Evolutionary conservation across 1,139 yeast genomes (phyloP), one percentile per base, ranked within the genome.

Genomic region (Taphrina confusa): DNA sequence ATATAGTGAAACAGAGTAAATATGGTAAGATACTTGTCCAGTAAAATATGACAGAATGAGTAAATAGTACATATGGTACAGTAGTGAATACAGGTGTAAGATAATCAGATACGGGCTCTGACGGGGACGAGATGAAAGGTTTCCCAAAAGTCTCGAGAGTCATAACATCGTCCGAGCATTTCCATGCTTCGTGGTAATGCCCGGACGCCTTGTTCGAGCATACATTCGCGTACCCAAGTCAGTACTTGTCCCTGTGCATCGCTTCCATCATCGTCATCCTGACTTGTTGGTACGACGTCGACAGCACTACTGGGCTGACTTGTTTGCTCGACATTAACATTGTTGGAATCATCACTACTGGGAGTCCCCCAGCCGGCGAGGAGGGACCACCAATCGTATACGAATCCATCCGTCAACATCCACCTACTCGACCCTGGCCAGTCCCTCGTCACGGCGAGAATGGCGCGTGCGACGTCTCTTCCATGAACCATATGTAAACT

Each of bases 381-480:
- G 45, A 54, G 45, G 16, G 58, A 45, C 58, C 58, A 54, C 58
- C 58, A 54, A 16, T 54, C 58, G 45, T 54, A 54, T n/a, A 54
- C 58, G 33, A 54, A 54, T 18, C 50, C 51, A 44, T 54, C 58
- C 14, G 58, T 54, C 28, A 54, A 25, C 58, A 54, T 54, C 58
- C 58, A 54, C 22, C 58, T 34, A 23, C 58, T 54, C 2, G 51
- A 20, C 4, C 58, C 58, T 6, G 58, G 58, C 58, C 58, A 54
- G 14, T 42, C 36, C 18, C 28, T 23, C 51, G 44, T 34, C n/a
- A 54, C 58, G 30, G 58, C 58, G 27, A 54, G n/a, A 12, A 54
- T 44, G 51, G 51, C 58, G 12, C 58, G 27, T 27, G 58, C 51
- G 12, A 44, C 58, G 40, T 54, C 58, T 16, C 49, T 42, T 3